These are phyloP conservation scores for Phaffia rhodozyma DNA, from an alignment of 1,284 basidiomycete genomes.

Conservation along the genomic window DNA sequence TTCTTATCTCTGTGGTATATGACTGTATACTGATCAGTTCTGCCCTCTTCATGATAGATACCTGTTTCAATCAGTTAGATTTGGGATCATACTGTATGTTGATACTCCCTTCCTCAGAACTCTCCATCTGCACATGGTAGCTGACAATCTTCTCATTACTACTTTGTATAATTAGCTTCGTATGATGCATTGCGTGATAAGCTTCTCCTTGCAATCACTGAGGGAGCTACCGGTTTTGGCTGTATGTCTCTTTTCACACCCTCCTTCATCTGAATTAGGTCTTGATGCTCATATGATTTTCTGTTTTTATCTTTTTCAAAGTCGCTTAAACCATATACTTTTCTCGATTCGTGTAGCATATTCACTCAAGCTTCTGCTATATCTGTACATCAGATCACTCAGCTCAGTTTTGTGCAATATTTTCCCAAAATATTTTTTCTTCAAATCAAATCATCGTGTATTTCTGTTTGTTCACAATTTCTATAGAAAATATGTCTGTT, in stretches of 20 bases:
- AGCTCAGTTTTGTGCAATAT: too few species aligned
- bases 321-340: too few species aligned
- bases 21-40: background rate
- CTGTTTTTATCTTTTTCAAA: background rate
- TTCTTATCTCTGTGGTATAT: background rate
- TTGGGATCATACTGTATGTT: slow-evolving; percentile 31
- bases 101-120: slow-evolving; percentile 24
- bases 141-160: slow-evolving; percentile 40
- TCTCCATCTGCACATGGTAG: slow-evolving; percentile 16
- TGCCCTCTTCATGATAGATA: slow-evolving; percentile 1
- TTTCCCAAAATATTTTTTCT: too few species aligned
- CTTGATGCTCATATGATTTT: too few species aligned
- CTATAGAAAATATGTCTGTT: too few species aligned
- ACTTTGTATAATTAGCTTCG: slow-evolving; percentile 71
- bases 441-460: too few species aligned
- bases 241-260: slow-evolving; percentile 28
- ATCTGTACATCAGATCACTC: too few species aligned
- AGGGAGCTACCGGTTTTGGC: slow-evolving; percentile 76
- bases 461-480: too few species aligned
- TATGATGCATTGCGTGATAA: slow-evolving; percentile 88
- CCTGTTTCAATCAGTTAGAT: slow-evolving; percentile 34
- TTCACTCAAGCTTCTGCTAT: too few species aligned
- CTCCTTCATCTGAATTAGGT: background rate
- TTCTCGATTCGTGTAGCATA: too few species aligned
- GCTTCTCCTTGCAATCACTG: slow-evolving; percentile 76